Evolutionary conservation across 164 flowering plant species (phyloP).

Genomic region (Vitis rotundifolia): DNA sequence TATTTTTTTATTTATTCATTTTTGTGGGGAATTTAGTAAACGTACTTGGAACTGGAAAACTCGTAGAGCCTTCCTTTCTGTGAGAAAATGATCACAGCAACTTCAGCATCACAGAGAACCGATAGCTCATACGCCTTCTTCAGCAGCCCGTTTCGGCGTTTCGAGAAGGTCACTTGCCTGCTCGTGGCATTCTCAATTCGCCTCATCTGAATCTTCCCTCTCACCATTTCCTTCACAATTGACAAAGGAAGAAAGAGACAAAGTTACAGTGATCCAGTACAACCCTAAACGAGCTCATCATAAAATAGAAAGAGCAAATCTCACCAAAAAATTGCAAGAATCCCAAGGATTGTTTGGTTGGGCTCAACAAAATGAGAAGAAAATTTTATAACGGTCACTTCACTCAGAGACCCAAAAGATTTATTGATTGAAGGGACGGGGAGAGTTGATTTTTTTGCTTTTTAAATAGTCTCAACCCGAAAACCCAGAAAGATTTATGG

Average conservation of each 20-base stretch:
- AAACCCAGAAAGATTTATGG: neutral
- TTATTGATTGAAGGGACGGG: neutral
- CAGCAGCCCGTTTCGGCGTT: constrained; percentile 30
- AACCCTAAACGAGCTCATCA: neutral
- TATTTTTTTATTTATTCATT: too few species aligned
- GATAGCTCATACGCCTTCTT: constrained; percentile 41
- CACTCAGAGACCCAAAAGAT: neutral
- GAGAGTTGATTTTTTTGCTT: neutral
- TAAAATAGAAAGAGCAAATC: neutral
- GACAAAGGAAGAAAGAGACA: neutral
- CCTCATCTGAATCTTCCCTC: constrained; percentile 37
- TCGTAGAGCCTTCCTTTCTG: constrained; percentile 33
- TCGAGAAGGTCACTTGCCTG: constrained; percentile 42
- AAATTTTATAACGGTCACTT: too few species aligned
- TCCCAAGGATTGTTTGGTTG: neutral
- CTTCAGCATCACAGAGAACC: constrained; percentile 36
- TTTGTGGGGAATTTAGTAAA: constrained; percentile 2
- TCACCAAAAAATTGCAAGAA: neutral
- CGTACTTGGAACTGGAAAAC: constrained; percentile 34
- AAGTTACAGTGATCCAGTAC: neutral
- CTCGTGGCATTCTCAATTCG: constrained; percentile 32
- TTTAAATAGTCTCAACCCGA: neutral
- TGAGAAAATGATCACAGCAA: constrained; percentile 35
- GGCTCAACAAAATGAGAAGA: neutral
- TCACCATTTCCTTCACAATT: constrained; percentile 27